Evolutionary conservation across 129 eudicot genomes (phyloP), one percentile per base, ranked within the genome.

Genomic region (Flaveria linearis): DNA sequence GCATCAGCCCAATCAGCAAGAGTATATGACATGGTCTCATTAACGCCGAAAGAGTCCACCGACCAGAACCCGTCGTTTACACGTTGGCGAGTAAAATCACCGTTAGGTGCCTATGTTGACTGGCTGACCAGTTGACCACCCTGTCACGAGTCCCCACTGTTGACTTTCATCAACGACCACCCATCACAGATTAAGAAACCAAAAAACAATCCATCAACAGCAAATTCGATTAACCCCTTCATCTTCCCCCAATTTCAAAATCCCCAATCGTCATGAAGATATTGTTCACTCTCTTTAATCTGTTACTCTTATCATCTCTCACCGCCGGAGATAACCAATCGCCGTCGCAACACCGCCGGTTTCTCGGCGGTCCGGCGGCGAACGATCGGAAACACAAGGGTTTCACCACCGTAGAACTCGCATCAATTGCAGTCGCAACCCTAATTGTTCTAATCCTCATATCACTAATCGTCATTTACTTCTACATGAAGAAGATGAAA

Each of bases 401-500:
- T 16, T 79, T 87, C 30, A 74, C 46, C 72, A 20, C 83, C 41
- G 41, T 83, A 0, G 86, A 85, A 46, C 42, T 83, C 13, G 73
- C 78, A 17, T 68, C 80, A 15, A 79, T 83, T 56, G 7, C 56
- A 70, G 77, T 80, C 13, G 93, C 80, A 33, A 41, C 96, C 30
- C 56, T 77, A 10, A 76, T 88, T 11, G 79, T 86, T 76, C 77
- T 76, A 52, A 77, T 82, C 76, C 78, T 87, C 73, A 30, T 90
- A 16, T 69, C 69, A 61, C 53, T 87, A 9, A 82, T 82, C 23
- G 60, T 65, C 22, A 62, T 76, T 57, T 90, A 78, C 80, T 65
- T 79, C 71, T 88, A 69, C 77, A 45, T 80, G 78, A 58, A 74
- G 60, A 57, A 30, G 22, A 14, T 5, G 11, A 62, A 30, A 28